phyloP scores from a whole-genome alignment of 1,284 basidiomycete species.

The Ceratobasidium sp. region DNA sequence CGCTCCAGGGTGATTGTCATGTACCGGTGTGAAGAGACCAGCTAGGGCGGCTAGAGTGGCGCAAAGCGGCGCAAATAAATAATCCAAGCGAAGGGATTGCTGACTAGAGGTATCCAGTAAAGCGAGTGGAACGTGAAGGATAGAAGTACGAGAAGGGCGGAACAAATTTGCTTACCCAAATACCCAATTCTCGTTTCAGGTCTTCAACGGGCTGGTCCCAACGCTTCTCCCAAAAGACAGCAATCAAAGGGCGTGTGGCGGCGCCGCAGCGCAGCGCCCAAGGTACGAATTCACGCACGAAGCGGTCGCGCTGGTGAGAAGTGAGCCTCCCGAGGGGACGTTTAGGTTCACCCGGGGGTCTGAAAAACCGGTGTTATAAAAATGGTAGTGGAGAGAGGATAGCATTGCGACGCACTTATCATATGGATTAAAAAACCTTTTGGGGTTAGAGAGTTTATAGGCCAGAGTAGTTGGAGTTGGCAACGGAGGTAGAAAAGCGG shows the following conservation, averaged over 20 bases:
- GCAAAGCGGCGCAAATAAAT: not conserved
- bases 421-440: slow-evolving; percentile 30
- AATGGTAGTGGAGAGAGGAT: slow-evolving; percentile 43
- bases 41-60: not conserved
- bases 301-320: slow-evolving; percentile 63
- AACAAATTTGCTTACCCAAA: slow-evolving; percentile 62
- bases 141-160: slow-evolving; percentile 51
- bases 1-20: no score
- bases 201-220: slow-evolving; percentile 88
- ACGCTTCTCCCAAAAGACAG: slow-evolving; percentile 95
- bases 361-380: slow-evolving; percentile 33
- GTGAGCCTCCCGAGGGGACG: slow-evolving; percentile 68
- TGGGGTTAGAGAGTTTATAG: slow-evolving; percentile 35
- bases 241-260: slow-evolving; percentile 79
- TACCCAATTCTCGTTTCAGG: slow-evolving; percentile 84
- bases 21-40: not conserved
- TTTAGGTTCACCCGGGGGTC: slow-evolving; percentile 42
- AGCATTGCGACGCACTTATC: slow-evolving; percentile 9
- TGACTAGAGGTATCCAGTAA: not conserved
- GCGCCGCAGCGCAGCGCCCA: slow-evolving; percentile 91
- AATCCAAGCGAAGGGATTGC: not conserved
- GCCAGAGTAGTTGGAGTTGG: slow-evolving; percentile 47
- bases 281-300: slow-evolving; percentile 84
- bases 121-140: slow-evolving; percentile 59
- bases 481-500: slow-evolving; percentile 54